These are phyloP conservation scores for Chrysanthemum lavandulifolium DNA, from an alignment of 129 eudicot genomes.

Conservation along the genomic window DNA sequence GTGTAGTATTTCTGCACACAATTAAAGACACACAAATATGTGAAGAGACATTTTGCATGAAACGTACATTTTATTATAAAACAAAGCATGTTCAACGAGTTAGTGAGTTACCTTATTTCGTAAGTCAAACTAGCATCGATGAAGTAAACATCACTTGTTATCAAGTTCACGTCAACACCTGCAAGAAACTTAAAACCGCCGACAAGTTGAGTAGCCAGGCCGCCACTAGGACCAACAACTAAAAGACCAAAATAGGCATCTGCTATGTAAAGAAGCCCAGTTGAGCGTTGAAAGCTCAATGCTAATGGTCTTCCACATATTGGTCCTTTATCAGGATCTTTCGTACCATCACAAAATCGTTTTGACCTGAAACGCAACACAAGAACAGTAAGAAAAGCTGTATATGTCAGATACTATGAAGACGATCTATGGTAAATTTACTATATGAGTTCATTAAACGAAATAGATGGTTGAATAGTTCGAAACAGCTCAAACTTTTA, in stretches of 20 bases:
- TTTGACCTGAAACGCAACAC: slow-evolving; percentile 19
- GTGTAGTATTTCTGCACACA: slow-evolving; percentile 17
- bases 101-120: slow-evolving; percentile 18
- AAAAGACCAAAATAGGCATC: neutral
- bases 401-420: neutral
- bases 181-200: slow-evolving; percentile 25
- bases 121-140: slow-evolving; percentile 27
- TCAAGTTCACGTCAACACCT: slow-evolving; percentile 30
- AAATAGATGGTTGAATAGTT: neutral
- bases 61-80: neutral
- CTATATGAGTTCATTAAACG: neutral
- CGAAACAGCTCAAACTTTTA: neutral
- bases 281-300: slow-evolving; percentile 22
- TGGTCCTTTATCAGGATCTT: slow-evolving; percentile 17
- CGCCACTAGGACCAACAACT: neutral
- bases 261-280: slow-evolving; percentile 16
- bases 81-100: neutral
- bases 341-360: slow-evolving; percentile 31
- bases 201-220: slow-evolving; percentile 32
- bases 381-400: neutral
- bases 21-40: neutral
- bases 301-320: slow-evolving; percentile 41
- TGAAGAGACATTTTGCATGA: neutral
- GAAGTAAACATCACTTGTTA: slow-evolving; percentile 26
- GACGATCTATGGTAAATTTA: neutral